These are phyloP conservation scores for Nepenthes alata DNA, from an alignment of 179 eudicot species.

Conservation along the genomic window DNA sequence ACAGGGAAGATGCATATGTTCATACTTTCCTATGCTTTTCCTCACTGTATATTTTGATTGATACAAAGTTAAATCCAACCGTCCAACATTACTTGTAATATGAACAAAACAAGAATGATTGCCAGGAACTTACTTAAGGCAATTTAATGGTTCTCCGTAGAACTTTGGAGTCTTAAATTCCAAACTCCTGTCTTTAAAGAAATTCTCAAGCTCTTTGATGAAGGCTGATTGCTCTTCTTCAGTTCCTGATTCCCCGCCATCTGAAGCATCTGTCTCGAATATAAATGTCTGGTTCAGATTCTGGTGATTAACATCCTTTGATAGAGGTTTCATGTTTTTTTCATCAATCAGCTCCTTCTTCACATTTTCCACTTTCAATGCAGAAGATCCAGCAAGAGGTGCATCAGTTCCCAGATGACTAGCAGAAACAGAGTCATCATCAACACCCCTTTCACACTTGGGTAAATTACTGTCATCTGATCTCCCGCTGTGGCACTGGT, in stretches of 20 bases:
- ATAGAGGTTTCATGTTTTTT: background rate
- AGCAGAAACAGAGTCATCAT: slow-evolving; percentile 3
- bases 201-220: slow-evolving; percentile 30
- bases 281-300: slow-evolving; percentile 1
- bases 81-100: background rate
- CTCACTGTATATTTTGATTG: no score
- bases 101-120: background rate
- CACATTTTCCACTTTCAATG: slow-evolving; percentile 4
- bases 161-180: slow-evolving; percentile 84
- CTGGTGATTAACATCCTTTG: background rate
- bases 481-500: background rate
- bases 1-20: no score
- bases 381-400: slow-evolving; percentile 5
- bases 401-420: slow-evolving; percentile 3
- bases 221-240: slow-evolving; percentile 77
- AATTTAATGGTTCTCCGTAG: slow-evolving; percentile 79
- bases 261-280: slow-evolving; percentile 35
- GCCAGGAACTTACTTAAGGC: slow-evolving; percentile 7
- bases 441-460: slow-evolving; percentile 4
- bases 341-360: slow-evolving; percentile 1
- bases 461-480: background rate
- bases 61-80: no score
- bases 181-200: slow-evolving; percentile 33
- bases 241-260: slow-evolving; percentile 43
- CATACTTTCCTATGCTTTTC: no score